Percentiles rank a stretch among this genome's conserved stretches.
These are phyloP conservation scores for Rhododendron kiyosumense DNA, from an alignment of 148 eudicot genomes.

Conservation along the genomic window DNA sequence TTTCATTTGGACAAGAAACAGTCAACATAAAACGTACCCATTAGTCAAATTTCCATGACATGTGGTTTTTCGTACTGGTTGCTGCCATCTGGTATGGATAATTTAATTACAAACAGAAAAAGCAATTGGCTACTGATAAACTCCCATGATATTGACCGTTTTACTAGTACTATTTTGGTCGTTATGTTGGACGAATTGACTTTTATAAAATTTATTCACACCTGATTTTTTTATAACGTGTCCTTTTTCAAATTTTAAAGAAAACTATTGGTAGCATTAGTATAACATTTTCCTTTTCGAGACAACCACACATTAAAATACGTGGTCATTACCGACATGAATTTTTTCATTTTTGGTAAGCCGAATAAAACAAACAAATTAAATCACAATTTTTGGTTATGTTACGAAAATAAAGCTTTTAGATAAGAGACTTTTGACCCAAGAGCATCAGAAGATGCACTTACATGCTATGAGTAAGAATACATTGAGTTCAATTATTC, in stretches of 20 bases:
- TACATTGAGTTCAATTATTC: no score
- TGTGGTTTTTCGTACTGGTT: not conserved
- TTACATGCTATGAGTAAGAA: no score
- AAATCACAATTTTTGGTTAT: no score
- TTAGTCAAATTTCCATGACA: not conserved
- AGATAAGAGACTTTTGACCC: no score
- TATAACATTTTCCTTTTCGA: no score
- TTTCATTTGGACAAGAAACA: not conserved
- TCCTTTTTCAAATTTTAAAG: not conserved
- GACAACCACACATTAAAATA: not conserved
- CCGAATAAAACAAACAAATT: no score
- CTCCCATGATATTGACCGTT: not conserved
- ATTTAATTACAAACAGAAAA: not conserved
- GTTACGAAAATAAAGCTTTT: no score
- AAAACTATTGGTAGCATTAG: not conserved
- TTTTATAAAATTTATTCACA: not conserved
- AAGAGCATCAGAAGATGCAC: no score
- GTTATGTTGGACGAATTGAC: not conserved
- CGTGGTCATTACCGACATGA: not conserved
- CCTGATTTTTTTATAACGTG: not conserved
- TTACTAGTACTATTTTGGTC: not conserved
- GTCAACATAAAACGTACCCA: not conserved
- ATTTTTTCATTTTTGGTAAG: no score
- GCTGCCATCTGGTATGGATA: not conserved
- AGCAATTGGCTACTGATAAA: not conserved